Evolutionary conservation across 2,329 filamentous ascomycete species (phyloP).

Genomic region (Periconia sp.): DNA sequence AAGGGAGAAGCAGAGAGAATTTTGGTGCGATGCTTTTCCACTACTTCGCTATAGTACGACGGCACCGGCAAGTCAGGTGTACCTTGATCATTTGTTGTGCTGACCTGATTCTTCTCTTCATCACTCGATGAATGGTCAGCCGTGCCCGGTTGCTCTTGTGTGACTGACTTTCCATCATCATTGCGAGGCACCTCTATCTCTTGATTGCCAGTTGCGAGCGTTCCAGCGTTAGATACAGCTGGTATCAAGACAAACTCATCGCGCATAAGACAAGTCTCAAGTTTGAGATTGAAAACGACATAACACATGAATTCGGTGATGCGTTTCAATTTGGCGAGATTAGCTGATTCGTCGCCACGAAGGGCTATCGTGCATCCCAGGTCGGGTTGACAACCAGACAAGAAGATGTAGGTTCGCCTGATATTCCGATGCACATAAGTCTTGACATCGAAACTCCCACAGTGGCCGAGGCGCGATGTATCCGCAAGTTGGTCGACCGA

Average conservation of each 20-base stretch:
- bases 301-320: constrained; percentile 99
- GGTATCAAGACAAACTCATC: constrained; percentile 90
- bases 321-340: constrained; percentile 78
- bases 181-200: constrained; percentile 9
- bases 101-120: constrained; percentile 24
- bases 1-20: constrained; percentile 94
- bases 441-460: constrained; percentile 89
- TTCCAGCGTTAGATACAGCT: constrained; percentile 54
- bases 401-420: constrained; percentile 94
- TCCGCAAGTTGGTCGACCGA: constrained; percentile 90
- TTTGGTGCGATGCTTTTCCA: constrained; percentile 89
- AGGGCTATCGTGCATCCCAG: constrained; percentile 94
- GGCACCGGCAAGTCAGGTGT: constrained; percentile 82
- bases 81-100: constrained; percentile 49
- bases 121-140: constrained; percentile 4
- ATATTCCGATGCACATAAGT: constrained; percentile 84
- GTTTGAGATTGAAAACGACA: constrained; percentile 94
- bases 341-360: constrained; percentile 72
- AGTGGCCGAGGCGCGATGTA: constrained; percentile 74
- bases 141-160: not conserved
- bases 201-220: constrained; percentile 19
- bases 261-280: constrained; percentile 91
- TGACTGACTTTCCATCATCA: not conserved
- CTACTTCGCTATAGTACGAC: constrained; percentile 93
- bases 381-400: constrained; percentile 86